These are phyloP conservation scores for Clarireedia hainanense DNA, from an alignment of 2,329 filamentous ascomycete genomes.

Conservation along the genomic window DNA sequence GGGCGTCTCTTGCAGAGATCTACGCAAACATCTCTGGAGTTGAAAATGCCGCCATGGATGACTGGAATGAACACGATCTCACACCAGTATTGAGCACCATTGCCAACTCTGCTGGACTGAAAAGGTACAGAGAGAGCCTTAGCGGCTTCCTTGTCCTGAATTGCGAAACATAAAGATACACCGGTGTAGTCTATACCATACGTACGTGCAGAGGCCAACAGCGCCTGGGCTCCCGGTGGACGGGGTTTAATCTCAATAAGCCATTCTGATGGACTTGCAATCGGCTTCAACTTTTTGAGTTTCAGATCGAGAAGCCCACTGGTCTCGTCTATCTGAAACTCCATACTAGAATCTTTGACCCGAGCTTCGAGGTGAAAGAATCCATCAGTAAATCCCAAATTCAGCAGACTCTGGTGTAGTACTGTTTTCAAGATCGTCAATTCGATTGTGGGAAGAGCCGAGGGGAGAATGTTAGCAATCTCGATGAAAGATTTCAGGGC, in stretches of 20 bases:
- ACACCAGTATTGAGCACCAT: background rate
- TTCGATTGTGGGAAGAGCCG: slow-evolving; percentile 20
- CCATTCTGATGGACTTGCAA: too few relatives aligned
- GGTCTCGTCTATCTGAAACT: slow-evolving; percentile 5
- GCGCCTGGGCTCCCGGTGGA: too few relatives aligned
- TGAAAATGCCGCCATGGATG: background rate
- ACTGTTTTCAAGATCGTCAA: slow-evolving; percentile 10
- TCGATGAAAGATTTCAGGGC: slow-evolving; percentile 11
- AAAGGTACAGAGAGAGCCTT: too few relatives aligned
- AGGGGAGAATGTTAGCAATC: slow-evolving; percentile 17
- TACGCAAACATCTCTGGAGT: background rate
- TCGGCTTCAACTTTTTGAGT: too few relatives aligned
- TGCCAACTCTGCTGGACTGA: background rate
- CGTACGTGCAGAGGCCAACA: too few relatives aligned
- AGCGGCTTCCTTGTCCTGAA: too few relatives aligned
- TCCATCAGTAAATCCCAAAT: slow-evolving; percentile 22
- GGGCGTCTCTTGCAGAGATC: background rate
- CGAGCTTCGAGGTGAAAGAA: slow-evolving; percentile 28
- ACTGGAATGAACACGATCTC: background rate
- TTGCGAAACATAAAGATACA: too few relatives aligned
- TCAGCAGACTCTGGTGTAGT: slow-evolving; percentile 18
- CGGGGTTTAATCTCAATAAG: too few relatives aligned
- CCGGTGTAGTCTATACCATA: too few relatives aligned
- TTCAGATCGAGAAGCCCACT: too few relatives aligned
- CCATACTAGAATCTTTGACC: slow-evolving; percentile 19